Evolutionary conservation across 495 filamentous ascomycete species (phyloP), one percentile per base, ranked within the genome.

Genomic region (Beverwykella pulmonaria): DNA sequence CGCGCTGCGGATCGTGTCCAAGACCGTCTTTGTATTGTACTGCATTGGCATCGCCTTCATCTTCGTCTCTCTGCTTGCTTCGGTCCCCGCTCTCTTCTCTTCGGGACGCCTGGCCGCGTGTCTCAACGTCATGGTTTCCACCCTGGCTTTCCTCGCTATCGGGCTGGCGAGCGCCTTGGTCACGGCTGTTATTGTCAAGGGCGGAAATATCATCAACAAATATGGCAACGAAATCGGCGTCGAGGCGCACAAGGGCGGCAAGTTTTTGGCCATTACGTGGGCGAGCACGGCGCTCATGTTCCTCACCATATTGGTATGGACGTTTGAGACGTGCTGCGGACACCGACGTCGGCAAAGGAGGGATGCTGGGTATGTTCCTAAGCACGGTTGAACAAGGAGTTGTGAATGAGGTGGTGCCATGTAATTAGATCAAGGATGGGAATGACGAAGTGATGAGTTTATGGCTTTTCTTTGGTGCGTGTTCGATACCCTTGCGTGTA

Each of bases 21-120:
- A 83, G 25, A 84, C 83, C 0, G 80, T 85, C 65, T 87, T 87
- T 59, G 78, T 90, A 32, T 75, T 92, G 56, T 91, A 90, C 71
- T 83, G 81, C 63, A 79, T 92, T 9, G 87, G 82, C 1, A 81
- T 86, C 36, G 85, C 77, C 4, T 77, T 87, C 17, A 79, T 84
- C 22, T 86, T 84, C 12, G 66, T 88, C 9, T 77, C 81, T 5
- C 74, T 91, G 44, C 46, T 92, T 2, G 70, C 76, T 1, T 79
- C 82, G 19, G 53, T 84, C 41, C 56, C 78, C 14, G 78, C 74
- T 8, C 27, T 84, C 49, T 64, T 85, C 19, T 65, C 73, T 14
- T 68, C 75, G 0, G 76, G 79, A 1, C 74, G 79, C 19, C 25
- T 78, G 36, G 52, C 76, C 30, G 77, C 78, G 0, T 63, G 83